These are phyloP conservation scores for Thraustochytrium striatum DNA, from an alignment of 352 stramenopile genomes.

Conservation along the genomic window DNA sequence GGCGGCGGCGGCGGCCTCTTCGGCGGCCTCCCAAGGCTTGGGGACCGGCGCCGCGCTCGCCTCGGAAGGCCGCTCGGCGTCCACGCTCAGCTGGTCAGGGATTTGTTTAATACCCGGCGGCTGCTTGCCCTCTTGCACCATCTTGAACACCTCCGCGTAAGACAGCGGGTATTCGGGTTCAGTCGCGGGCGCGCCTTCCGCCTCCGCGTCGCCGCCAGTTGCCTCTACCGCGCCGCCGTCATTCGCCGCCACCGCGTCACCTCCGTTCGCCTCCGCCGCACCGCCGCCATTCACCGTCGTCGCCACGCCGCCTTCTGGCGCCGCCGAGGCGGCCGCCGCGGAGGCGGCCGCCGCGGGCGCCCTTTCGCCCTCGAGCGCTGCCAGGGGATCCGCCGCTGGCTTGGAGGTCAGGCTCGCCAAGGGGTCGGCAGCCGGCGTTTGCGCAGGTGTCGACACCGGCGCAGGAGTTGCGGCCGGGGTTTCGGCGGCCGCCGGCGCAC, in stretches of 20 bases:
- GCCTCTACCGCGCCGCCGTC: too few relatives aligned
- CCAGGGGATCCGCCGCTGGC: background rate
- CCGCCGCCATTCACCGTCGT: too few relatives aligned
- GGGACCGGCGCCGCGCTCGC: background rate
- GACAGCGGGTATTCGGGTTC: conserved; percentile 18
- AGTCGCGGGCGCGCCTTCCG: background rate
- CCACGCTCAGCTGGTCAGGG: background rate
- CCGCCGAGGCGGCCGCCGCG: too few relatives aligned
- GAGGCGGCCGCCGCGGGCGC: too few relatives aligned
- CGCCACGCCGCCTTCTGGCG: too few relatives aligned
- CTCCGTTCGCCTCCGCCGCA: too few relatives aligned
- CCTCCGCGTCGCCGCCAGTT: too few relatives aligned
- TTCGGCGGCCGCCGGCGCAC: background rate
- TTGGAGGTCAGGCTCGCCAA: conserved; percentile 9
- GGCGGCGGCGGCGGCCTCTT: background rate
- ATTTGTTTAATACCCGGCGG: conserved; percentile 27
- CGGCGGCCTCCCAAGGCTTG: conserved; percentile 32
- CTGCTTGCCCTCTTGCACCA: conserved; percentile 17
- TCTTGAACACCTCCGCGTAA: conserved; percentile 11
- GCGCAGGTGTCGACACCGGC: background rate
- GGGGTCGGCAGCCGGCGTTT: background rate
- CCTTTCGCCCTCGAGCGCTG: too few relatives aligned
- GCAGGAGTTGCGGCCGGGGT: background rate
- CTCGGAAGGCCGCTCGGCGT: background rate
- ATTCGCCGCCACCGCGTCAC: too few relatives aligned